These are phyloP conservation scores for Rhizodiscina lignyota DNA, from an alignment of 495 filamentous ascomycete genomes.

Conservation along the genomic window DNA sequence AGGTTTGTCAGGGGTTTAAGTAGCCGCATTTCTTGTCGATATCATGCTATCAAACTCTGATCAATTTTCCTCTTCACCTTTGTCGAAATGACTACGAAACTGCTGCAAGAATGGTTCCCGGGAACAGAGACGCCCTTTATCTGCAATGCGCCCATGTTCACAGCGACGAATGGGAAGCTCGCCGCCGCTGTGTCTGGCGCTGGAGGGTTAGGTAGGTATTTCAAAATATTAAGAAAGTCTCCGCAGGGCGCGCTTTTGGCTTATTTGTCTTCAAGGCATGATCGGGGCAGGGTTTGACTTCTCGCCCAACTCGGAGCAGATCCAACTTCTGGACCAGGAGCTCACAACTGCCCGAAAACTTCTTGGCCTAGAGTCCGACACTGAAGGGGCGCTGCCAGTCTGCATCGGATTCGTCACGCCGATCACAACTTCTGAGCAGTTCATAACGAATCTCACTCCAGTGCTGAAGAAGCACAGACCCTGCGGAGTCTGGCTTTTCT, in stretches of 20 bases:
- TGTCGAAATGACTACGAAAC: background rate
- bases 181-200: background rate
- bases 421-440: background rate
- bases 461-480: constrained; percentile 3
- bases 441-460: background rate
- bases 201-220: background rate
- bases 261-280: too few relatives aligned
- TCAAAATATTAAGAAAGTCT: too few relatives aligned
- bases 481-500: background rate
- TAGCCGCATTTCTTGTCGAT: too few relatives aligned
- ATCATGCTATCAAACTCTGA: too few relatives aligned
- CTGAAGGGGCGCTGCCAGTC: background rate
- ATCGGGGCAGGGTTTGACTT: background rate
- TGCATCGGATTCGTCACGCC: constrained; percentile 1
- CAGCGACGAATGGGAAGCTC: background rate
- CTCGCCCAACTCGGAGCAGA: background rate
- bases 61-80: too few relatives aligned
- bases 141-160: background rate
- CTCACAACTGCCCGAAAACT: background rate
- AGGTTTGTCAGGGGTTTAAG: too few relatives aligned
- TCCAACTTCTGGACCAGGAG: background rate
- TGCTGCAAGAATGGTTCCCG: constrained; percentile 3
- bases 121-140: background rate
- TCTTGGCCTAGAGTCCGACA: background rate
- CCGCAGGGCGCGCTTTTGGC: too few relatives aligned